These are phyloP conservation scores for Mrakia gelida DNA, from an alignment of 768 basidiomycete genomes.

Conservation along the genomic window DNA sequence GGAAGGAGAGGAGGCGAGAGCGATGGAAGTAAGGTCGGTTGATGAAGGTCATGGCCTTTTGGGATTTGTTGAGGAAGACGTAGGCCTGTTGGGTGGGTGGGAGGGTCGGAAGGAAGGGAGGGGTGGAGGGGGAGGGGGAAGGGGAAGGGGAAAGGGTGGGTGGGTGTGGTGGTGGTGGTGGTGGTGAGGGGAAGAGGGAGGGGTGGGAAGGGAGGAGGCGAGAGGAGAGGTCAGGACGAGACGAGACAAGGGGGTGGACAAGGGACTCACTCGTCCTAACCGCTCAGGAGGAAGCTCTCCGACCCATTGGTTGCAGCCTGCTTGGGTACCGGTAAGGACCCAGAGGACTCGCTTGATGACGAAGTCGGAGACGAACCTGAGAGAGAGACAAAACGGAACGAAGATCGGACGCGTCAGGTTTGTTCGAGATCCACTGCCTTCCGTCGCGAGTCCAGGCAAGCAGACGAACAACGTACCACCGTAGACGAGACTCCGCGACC, in stretches of 20 bases:
- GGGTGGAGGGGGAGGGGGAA: too few species aligned
- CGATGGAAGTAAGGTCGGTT: slow-evolving; percentile 53
- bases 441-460: neutral
- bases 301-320: slow-evolving; percentile 29
- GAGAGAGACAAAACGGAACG: neutral
- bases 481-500: slow-evolving; percentile 55
- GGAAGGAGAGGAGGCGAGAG: slow-evolving; percentile 48
- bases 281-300: slow-evolving; percentile 48
- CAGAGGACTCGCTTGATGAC: slow-evolving; percentile 59
- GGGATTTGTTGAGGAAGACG: slow-evolving; percentile 62
- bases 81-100: slow-evolving; percentile 48
- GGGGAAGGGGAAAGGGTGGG: too few species aligned
- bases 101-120: too few species aligned
- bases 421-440: too few species aligned
- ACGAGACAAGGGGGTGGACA: neutral
- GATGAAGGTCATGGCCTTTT: slow-evolving; percentile 57
- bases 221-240: neutral
- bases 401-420: too few species aligned
- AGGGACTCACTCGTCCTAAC: slow-evolving; percentile 48
- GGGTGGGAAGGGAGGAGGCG: neutral
- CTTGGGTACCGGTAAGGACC: slow-evolving; percentile 54
- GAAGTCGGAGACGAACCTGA: slow-evolving; percentile 48
- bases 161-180: too few species aligned
- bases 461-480: slow-evolving; percentile 49
- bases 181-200: neutral